phyloP scores from a whole-genome alignment of 352 stramenopile species.

The Phytophthora fragariae region DNA sequence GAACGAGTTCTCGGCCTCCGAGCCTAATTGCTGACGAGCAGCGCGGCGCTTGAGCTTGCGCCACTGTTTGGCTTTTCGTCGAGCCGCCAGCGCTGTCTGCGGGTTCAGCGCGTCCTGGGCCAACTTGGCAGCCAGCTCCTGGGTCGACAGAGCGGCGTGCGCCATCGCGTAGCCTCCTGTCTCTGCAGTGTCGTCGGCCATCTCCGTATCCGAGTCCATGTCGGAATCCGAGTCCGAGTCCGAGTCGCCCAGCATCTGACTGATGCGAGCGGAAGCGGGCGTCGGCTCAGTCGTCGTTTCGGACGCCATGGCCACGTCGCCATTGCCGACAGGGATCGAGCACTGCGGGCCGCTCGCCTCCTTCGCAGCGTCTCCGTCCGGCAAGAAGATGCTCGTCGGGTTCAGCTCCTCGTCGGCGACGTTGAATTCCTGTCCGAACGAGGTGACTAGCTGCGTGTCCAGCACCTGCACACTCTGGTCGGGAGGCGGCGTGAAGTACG shows the following conservation, averaged over 20 bases:
- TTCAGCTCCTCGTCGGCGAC: conserved; percentile 72
- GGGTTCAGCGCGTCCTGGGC: conserved; percentile 66
- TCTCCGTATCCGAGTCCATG: conserved; percentile 62
- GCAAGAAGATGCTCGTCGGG: conserved; percentile 71
- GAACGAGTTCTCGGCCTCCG: conserved; percentile 59
- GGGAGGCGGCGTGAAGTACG: conserved; percentile 89
- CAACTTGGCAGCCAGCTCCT: conserved; percentile 65
- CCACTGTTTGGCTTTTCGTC: conserved; percentile 77
- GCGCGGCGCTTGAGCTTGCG: conserved; percentile 79
- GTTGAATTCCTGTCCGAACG: conserved; percentile 74
- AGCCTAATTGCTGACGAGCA: conserved; percentile 65
- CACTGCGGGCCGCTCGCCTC: conserved; percentile 48
- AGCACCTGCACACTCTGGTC: conserved; percentile 70
- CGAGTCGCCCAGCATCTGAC: conserved; percentile 52
- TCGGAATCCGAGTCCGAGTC: conserved; percentile 67
- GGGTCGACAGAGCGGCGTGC: conserved; percentile 32
- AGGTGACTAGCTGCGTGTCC: conserved; percentile 68
- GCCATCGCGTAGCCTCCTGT: conserved; percentile 20
- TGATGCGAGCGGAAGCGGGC: conserved; percentile 42
- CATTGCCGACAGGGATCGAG: conserved; percentile 46
- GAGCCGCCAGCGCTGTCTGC: conserved; percentile 57
- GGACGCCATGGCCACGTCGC: conserved; percentile 27
- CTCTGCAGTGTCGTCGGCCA: conserved; percentile 40
- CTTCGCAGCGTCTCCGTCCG: conserved; percentile 38
- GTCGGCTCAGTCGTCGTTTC: conserved; percentile 23